These are phyloP conservation scores for Canavalia ensiformis DNA, from an alignment of 306 rosid species.

Conservation along the genomic window DNA sequence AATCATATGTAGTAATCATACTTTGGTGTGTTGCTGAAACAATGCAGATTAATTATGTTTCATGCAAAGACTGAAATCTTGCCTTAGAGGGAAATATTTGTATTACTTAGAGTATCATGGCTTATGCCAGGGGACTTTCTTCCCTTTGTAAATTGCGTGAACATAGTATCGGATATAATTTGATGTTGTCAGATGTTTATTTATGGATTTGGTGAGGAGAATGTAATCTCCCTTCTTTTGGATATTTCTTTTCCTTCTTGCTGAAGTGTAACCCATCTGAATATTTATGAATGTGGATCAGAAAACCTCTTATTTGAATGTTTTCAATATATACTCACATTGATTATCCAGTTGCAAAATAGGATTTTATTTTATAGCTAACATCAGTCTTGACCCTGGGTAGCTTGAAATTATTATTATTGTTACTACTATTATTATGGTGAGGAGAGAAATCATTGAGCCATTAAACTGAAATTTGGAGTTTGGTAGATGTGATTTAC, in stretches of 20 bases:
- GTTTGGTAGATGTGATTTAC: background rate
- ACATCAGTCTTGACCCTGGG: conserved; percentile 8
- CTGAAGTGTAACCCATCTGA: background rate
- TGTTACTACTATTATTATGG: background rate
- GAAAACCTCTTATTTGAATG: conserved; percentile 23
- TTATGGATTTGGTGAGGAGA: conserved; percentile 29
- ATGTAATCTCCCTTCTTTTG: background rate
- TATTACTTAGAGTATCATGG: conserved; percentile 26
- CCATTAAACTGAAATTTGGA: conserved; percentile 1
- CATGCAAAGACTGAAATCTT: conserved; percentile 18
- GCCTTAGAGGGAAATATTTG: conserved; percentile 3
- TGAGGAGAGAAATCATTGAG: background rate
- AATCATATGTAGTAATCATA: conserved; percentile 5
- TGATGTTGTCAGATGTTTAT: conserved; percentile 12
- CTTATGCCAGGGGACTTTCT: background rate
- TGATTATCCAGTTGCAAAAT: background rate
- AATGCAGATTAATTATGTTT: conserved; percentile 28
- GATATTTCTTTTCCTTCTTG: conserved; percentile 5
- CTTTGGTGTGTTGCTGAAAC: conserved; percentile 20
- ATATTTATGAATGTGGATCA: background rate
- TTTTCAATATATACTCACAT: conserved; percentile 5
- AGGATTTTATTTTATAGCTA: background rate
- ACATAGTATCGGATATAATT: background rate
- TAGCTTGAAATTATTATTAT: background rate
- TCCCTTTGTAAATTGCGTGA: conserved; percentile 26